phyloP scores from a whole-genome alignment of 768 basidiomycete genomes.

The Mycena capillaripes region DNA sequence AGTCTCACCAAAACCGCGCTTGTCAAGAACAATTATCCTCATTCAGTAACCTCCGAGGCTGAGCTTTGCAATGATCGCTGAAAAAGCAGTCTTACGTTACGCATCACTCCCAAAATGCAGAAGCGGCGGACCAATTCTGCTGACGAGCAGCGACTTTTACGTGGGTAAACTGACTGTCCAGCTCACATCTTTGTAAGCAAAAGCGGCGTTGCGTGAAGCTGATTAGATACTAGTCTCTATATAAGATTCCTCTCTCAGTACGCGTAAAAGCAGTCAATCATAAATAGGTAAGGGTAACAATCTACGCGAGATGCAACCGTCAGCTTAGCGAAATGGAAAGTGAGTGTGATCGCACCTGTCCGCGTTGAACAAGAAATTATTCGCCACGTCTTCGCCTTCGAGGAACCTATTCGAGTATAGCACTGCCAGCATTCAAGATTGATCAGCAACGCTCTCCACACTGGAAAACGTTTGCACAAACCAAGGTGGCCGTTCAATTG shows the following conservation, averaged over 20 bases:
- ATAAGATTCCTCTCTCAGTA: no score
- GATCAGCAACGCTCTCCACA: slow-evolving; percentile 11
- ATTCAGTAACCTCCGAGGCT: no score
- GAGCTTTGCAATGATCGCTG: no score
- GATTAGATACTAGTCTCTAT: no score
- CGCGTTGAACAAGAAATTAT: slow-evolving; percentile 94
- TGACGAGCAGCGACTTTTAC: no score
- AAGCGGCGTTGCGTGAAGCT: no score
- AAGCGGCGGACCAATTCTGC: no score
- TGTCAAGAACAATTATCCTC: neutral
- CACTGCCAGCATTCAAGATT: slow-evolving; percentile 65
- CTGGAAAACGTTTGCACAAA: slow-evolving; percentile 50
- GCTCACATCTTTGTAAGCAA: no score
- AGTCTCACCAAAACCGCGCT: neutral
- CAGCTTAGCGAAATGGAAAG: slow-evolving; percentile 1
- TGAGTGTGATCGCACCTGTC: slow-evolving; percentile 66
- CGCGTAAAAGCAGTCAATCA: slow-evolving; percentile 57
- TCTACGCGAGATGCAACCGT: slow-evolving; percentile 55
- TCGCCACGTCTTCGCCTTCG: slow-evolving; percentile 92
- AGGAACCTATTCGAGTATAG: slow-evolving; percentile 88
- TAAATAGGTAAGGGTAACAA: slow-evolving; percentile 84
- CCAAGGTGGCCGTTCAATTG: slow-evolving; percentile 91
- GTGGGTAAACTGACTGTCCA: no score
- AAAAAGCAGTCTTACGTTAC: no score
- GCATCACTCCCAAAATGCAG: no score